These are phyloP conservation scores for Loxodes magnus DNA, from an alignment of 73 alveolate genomes.

Conservation along the genomic window DNA sequence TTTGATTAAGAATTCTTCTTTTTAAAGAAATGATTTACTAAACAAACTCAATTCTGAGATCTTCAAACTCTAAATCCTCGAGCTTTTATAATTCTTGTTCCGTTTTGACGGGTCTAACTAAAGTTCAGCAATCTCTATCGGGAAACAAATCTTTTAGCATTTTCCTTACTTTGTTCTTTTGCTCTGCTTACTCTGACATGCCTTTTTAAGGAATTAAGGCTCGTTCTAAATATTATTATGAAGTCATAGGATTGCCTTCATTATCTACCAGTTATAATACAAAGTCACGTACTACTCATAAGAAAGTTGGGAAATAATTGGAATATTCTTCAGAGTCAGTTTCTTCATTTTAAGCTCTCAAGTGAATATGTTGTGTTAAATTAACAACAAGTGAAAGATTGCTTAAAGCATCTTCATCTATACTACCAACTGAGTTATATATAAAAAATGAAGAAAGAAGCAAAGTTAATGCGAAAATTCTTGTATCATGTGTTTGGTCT, in stretches of 20 bases:
- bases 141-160: constrained; percentile 81
- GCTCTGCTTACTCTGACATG: constrained; percentile 64
- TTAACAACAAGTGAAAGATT: constrained; percentile 67
- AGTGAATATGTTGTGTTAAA: constrained; percentile 71
- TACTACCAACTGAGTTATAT: constrained; percentile 83
- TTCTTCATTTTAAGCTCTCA: constrained; percentile 55
- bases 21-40: constrained; percentile 73
- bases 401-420: constrained; percentile 82
- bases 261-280: constrained; percentile 80
- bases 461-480: constrained; percentile 81
- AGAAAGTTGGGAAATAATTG: constrained; percentile 82
- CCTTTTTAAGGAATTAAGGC: constrained; percentile 69
- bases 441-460: constrained; percentile 70
- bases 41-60: constrained; percentile 84
- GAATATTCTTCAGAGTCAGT: constrained; percentile 85
- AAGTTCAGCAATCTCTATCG: constrained; percentile 93
- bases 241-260: constrained; percentile 81
- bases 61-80: constrained; percentile 66
- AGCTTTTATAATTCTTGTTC: constrained; percentile 78
- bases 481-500: constrained; percentile 88
- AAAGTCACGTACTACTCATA: constrained; percentile 96
- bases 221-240: constrained; percentile 86
- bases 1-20: constrained; percentile 64
- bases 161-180: constrained; percentile 83
- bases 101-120: constrained; percentile 90